phyloP scores from a whole-genome alignment of 805 yeast species.

The Ogataea minuta region DNA sequence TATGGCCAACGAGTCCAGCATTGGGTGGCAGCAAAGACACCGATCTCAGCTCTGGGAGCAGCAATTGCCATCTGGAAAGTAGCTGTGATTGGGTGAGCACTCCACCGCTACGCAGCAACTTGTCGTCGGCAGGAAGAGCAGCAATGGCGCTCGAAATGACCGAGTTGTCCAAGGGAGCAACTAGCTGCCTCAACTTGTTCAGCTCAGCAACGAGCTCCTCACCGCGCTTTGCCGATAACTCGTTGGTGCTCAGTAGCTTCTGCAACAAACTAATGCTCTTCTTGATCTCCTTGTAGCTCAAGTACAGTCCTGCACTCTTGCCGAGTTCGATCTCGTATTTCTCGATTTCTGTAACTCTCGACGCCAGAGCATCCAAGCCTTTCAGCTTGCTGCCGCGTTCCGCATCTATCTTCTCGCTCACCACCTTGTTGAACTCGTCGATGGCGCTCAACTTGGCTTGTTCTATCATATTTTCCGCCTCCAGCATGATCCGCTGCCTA shows the following conservation, averaged over 20 bases:
- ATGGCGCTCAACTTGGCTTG: slow-evolving; percentile 68
- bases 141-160: slow-evolving; percentile 40
- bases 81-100: slow-evolving; percentile 77
- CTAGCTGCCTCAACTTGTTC: slow-evolving; percentile 37
- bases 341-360: slow-evolving; percentile 55
- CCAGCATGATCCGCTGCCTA: slow-evolving; percentile 59
- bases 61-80: slow-evolving; percentile 71
- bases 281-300: slow-evolving; percentile 42
- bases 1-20: slow-evolving; percentile 92
- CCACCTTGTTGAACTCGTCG: slow-evolving; percentile 57
- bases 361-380: slow-evolving; percentile 58
- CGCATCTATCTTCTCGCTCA: slow-evolving; percentile 57
- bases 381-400: slow-evolving; percentile 82
- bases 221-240: slow-evolving; percentile 40
- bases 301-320: slow-evolving; percentile 39
- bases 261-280: slow-evolving; percentile 43
- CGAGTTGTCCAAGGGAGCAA: slow-evolving; percentile 36
- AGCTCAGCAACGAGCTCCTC: slow-evolving; percentile 46
- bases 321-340: slow-evolving; percentile 45
- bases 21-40: slow-evolving; percentile 90
- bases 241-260: slow-evolving; percentile 36
- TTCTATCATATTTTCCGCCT: slow-evolving; percentile 71
- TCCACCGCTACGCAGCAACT: slow-evolving; percentile 45
- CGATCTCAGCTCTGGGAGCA: slow-evolving; percentile 83
- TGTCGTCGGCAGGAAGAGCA: slow-evolving; percentile 43